phyloP scores from a whole-genome alignment of 2,329 filamentous ascomycete genomes.

The Acephala macrosclerotiorum region DNA sequence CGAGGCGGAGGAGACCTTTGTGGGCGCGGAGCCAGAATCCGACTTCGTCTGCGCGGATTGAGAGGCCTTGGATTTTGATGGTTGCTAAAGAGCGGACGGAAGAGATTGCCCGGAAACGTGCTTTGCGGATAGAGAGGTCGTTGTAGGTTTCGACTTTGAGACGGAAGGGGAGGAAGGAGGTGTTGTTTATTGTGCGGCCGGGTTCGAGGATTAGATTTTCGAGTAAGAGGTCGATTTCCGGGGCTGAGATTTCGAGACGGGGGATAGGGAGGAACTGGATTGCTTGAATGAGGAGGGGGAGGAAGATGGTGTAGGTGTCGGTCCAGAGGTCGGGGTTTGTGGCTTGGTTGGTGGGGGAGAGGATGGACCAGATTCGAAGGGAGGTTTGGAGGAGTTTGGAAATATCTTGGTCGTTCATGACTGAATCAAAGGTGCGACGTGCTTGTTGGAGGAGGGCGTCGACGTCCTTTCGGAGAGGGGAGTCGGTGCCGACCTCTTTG shows the following conservation, averaged over 20 bases:
- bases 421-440: constrained; percentile 71
- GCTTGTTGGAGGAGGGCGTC: constrained; percentile 75
- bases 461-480: constrained; percentile 74
- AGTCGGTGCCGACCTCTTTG: constrained; percentile 71
- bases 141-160: constrained; percentile 85
- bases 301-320: constrained; percentile 81
- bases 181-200: constrained; percentile 81
- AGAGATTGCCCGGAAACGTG: constrained; percentile 70
- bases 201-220: constrained; percentile 93
- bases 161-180: constrained; percentile 88
- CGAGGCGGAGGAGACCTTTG: constrained; percentile 75
- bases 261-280: constrained; percentile 92
- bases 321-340: constrained; percentile 75
- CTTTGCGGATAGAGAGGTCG: constrained; percentile 85
- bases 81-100: constrained; percentile 74
- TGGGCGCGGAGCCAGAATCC: constrained; percentile 90
- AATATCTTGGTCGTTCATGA: constrained; percentile 76
- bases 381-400: constrained; percentile 72
- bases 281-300: constrained; percentile 77
- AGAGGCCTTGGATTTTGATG: constrained; percentile 82
- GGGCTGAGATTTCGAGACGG: constrained; percentile 84
- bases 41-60: constrained; percentile 83
- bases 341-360: constrained; percentile 70
- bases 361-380: constrained; percentile 70
- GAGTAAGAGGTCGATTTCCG: constrained; percentile 82